Conservation (phyloP, 2,329 filamentous ascomycete genomes). For the Cercospora canescens region DNA sequence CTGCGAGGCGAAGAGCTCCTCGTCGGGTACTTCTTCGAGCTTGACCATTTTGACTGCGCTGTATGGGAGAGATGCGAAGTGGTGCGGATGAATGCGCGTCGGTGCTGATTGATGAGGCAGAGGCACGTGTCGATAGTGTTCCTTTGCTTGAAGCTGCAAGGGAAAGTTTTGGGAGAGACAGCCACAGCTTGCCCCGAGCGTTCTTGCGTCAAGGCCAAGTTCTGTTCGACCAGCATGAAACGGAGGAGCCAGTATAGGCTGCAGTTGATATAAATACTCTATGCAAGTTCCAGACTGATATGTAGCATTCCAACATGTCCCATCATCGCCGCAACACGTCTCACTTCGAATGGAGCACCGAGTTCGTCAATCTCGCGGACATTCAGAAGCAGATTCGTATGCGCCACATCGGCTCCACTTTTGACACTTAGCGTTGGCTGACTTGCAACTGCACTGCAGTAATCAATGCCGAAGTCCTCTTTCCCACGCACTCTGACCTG, state of each 20-base stretch:
- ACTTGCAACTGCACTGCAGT: conserved; percentile 15
- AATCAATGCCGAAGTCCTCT: conserved; percentile 27
- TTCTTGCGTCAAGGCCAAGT: conserved; percentile 1
- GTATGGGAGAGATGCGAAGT: not conserved
- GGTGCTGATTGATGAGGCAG: not conserved
- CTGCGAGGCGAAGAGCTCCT: conserved; percentile 80
- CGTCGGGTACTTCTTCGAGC: conserved; percentile 94
- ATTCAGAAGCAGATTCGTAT: conserved; percentile 20
- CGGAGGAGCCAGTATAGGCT: not conserved
- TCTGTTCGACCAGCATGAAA: not conserved
- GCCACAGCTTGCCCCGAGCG: conserved; percentile 2
- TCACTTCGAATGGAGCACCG: conserved; percentile 11
- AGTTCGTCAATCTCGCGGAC: conserved; percentile 15
- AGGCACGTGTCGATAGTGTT: conserved; percentile 1
- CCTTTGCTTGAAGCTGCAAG: not conserved
- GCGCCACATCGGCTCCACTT: conserved; percentile 11
- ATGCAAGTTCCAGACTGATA: not conserved
- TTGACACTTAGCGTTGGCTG: conserved; percentile 4
- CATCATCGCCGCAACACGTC: conserved; percentile 3
- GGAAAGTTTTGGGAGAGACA: conserved; percentile 5
- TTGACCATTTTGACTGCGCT: conserved; percentile 75
- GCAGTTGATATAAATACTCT: not conserved
- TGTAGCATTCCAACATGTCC: not conserved
- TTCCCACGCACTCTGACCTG: conserved; percentile 21
- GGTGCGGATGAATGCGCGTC: not conserved